Evolutionary conservation across 1,139 yeast species (phyloP), one percentile per base, ranked within the genome.

Genomic region (Meyerozyma athensensis): DNA sequence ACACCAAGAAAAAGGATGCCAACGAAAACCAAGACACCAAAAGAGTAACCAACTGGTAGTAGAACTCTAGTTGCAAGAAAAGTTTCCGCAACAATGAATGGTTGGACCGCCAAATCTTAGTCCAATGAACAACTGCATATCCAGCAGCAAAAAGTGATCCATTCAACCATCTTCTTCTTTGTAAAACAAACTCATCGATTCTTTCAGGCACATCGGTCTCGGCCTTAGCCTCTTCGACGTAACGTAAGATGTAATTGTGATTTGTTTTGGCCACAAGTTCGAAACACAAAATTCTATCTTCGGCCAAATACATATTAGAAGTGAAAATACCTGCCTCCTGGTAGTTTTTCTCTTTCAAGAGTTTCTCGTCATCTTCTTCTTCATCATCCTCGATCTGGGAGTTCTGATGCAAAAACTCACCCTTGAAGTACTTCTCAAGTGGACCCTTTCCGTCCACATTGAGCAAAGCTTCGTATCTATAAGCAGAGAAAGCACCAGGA

Each of bases 401-500:
- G 19, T 68, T 69, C 40, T 68, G 69, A 48, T 79, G 85, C 42
- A 83, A 65, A 41, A 77, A 80, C 54, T 85, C 94, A 35, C 94
- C 95, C 53, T 82, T 81, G 60, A 85, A 78, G 54, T 85, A 85
- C 53, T 82, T 81, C 47, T 81, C 87, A 38, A 85, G 65, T 2
- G 95, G 95, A 0, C 89, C 90, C 38, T 66, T 61, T 2, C 84
- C 85, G 42, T 75, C 70, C 13, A 74, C 75, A 50, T 84, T 83
- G 43, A 76, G 73, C 34, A 85, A 59, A 0, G 94, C 95, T 35
- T 68, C 74, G 50, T 80, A 85, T 42, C 94, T 61, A 58, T 85
- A 85, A 0, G 94, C 95, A n/a, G 87, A 79, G 50, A 85, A 84
- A 0, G 95, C 95, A 44, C 95, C 95, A 0, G 95, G 95, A 39